Conservation (phyloP, 176 grass and related monocot species). For the Eremochloa ophiuroides region DNA sequence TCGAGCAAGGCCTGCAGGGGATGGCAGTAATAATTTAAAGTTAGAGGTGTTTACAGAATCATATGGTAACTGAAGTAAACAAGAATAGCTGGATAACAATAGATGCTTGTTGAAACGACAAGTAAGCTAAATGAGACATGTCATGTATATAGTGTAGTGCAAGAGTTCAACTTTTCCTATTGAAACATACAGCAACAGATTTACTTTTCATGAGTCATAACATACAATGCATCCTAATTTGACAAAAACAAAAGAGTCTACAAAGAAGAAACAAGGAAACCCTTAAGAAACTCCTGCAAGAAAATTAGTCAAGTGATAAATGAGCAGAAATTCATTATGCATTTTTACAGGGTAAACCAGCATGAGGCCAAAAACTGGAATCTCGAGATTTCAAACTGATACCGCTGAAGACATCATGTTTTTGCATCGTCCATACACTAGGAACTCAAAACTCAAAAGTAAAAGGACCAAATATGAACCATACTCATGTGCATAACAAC, state of each 20-base stretch:
- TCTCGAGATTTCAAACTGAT: not conserved
- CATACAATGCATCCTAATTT: not conserved
- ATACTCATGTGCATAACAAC: not conserved
- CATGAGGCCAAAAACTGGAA: not conserved
- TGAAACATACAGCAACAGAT: not conserved
- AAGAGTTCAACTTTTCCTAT: not conserved
- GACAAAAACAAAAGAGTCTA: not conserved
- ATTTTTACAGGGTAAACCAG: not conserved
- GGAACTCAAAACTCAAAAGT: too few species aligned
- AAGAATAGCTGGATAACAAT: not conserved
- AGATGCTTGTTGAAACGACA: not conserved
- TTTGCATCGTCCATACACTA: not conserved
- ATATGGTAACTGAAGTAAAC: not conserved
- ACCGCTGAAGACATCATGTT: not conserved
- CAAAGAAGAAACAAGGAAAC: not conserved
- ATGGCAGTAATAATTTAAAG: not conserved
- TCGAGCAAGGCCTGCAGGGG: constrained; percentile 67
- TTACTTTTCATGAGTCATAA: not conserved
- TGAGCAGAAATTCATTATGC: not conserved
- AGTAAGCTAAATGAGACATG: constrained; percentile 6
- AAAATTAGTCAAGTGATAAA: not conserved
- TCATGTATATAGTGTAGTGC: not conserved
- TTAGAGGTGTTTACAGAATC: not conserved
- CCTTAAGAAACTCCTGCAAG: not conserved
- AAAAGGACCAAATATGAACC: not conserved